A percentile compares a stretch with the other conserved stretches of the same genome.
phyloP scores from a whole-genome alignment of 352 stramenopile species.

The Pythium utonaiense region DNA sequence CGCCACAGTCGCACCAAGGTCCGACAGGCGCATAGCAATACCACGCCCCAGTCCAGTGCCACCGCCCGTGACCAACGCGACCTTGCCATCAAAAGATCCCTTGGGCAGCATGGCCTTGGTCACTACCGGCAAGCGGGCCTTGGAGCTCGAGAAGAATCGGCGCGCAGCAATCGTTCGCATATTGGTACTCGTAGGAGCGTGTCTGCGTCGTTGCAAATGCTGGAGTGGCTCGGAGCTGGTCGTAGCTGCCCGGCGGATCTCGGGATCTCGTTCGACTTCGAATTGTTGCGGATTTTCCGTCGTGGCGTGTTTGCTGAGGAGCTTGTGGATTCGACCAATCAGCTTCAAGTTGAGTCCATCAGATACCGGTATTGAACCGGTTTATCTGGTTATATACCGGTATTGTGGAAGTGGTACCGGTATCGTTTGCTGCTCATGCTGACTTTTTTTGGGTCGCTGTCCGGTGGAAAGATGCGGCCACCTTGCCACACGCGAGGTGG shows the following conservation, averaged over 20 bases:
- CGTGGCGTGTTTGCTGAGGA: conserved; percentile 5
- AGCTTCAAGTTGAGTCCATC: conserved; percentile 19
- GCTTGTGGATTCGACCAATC: conserved; percentile 24
- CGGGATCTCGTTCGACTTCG: not conserved
- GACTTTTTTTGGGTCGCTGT: conserved; percentile 17
- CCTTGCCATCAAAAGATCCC: conserved; percentile 66
- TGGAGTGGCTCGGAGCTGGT: not conserved
- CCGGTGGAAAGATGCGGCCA: not conserved
- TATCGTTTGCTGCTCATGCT: conserved; percentile 17
- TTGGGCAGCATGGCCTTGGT: conserved; percentile 63
- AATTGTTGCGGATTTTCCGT: conserved; percentile 4
- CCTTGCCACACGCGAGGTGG: not conserved
- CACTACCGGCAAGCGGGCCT: conserved; percentile 31
- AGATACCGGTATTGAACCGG: conserved; percentile 10
- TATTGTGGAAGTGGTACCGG: not conserved
- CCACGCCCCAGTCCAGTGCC: conserved; percentile 94
- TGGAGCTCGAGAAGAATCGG: conserved; percentile 12
- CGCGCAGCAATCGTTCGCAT: conserved; percentile 9
- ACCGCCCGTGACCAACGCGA: conserved; percentile 94
- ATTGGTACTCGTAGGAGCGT: not conserved
- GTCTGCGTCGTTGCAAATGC: not conserved
- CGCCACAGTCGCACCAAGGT: conserved; percentile 90
- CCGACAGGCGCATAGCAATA: conserved; percentile 90
- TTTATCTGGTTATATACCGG: not conserved
- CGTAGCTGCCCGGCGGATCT: not conserved